Conservation (phyloP, 352 stramenopile genomes). For the Nothophytophthora sp. region DNA sequence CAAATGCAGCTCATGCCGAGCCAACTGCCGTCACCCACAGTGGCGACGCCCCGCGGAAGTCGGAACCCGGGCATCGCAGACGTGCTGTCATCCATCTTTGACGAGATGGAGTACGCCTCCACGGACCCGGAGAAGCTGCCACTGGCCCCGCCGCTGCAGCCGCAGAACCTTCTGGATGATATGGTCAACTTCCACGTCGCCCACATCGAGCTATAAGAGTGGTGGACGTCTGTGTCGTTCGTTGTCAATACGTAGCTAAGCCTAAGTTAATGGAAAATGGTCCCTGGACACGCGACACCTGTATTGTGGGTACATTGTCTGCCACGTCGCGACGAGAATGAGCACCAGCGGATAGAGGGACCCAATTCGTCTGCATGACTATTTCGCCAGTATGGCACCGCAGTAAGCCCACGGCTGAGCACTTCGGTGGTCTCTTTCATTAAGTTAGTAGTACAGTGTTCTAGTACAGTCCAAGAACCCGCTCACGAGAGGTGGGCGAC, state of each 20-base stretch:
- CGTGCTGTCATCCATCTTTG: constrained; percentile 37
- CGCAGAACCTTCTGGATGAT: constrained; percentile 38
- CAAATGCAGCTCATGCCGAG: constrained; percentile 16
- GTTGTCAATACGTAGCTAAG: constrained; percentile 2
- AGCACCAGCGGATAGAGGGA: no score
- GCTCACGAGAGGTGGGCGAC: constrained; percentile 35
- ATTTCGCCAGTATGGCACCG: no score
- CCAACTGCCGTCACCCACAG: constrained; percentile 14
- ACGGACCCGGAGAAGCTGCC: constrained; percentile 17
- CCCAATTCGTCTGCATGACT: no score
- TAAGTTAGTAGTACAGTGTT: neutral
- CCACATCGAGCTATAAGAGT: constrained; percentile 27
- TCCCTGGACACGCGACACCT: constrained; percentile 4
- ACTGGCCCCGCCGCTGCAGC: constrained; percentile 12
- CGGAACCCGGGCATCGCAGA: constrained; percentile 23
- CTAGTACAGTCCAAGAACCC: neutral
- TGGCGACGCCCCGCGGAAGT: constrained; percentile 7
- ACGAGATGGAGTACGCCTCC: constrained; percentile 30
- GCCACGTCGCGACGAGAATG: no score
- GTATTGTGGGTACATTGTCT: constrained; percentile 12
- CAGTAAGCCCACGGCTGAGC: no score
- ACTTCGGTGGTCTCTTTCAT: neutral
- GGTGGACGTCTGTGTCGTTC: neutral
- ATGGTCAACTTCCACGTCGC: constrained; percentile 49
- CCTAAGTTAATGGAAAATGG: constrained; percentile 18